Percentiles rank a stretch among this genome's conserved stretches.
phyloP scores from a whole-genome alignment of 495 filamentous ascomycete species.

The Tuber brumale region DNA sequence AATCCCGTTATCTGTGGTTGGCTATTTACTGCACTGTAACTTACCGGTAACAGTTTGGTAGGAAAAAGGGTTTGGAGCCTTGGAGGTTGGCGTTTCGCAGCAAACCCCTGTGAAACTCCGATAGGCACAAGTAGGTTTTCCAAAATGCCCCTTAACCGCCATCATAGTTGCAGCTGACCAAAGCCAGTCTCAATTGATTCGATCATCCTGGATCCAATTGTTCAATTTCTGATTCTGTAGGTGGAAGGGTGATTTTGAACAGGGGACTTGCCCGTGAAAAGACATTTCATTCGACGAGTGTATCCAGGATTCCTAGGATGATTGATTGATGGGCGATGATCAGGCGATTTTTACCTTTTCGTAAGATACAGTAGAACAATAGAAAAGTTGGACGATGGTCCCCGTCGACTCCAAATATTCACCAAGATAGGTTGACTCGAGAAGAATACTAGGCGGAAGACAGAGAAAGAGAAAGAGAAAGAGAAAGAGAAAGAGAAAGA shows the following conservation, averaged over 20 bases:
- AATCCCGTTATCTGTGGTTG: background rate
- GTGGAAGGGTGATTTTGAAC: background rate
- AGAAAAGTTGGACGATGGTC: background rate
- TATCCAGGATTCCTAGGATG: background rate
- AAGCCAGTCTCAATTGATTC: constrained; percentile 9
- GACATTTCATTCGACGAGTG: background rate
- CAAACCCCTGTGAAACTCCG: constrained; percentile 25
- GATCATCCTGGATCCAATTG: constrained; percentile 9
- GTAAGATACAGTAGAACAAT: background rate
- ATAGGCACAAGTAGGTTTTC: constrained; percentile 2
- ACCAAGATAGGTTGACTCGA: background rate
- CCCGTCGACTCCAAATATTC: background rate
- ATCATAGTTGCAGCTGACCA: background rate
- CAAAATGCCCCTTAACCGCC: constrained; percentile 24
- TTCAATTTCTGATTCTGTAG: background rate
- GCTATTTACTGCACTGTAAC: background rate
- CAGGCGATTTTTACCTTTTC: background rate
- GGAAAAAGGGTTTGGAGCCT: background rate
- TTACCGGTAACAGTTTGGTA: background rate
- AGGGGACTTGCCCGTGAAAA: background rate
- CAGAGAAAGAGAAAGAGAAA: background rate
- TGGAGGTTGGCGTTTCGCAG: constrained; percentile 24
- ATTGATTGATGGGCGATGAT: background rate
- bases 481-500: background rate
- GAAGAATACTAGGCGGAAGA: background rate